Percentiles rank a stretch among this genome's conserved stretches.
phyloP scores from a whole-genome alignment of 192 early-diverging fungal species.

The Dimargaris cristalligena region DNA sequence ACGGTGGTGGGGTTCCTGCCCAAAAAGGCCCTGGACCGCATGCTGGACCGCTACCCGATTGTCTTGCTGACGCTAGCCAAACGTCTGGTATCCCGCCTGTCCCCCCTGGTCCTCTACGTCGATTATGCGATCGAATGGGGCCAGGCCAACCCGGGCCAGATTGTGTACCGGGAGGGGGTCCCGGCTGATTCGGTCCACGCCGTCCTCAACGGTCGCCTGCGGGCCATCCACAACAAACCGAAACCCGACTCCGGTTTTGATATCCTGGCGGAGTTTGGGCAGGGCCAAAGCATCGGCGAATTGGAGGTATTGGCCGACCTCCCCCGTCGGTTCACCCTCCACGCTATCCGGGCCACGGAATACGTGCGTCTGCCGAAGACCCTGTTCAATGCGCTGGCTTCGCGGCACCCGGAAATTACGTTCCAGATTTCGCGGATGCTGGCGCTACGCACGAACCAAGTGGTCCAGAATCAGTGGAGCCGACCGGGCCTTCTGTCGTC shows the following conservation, averaged over 20 bases:
- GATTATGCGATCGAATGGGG: slow-evolving; percentile 88
- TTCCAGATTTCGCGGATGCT: slow-evolving; percentile 82
- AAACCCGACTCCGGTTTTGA: slow-evolving; percentile 36
- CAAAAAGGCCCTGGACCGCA: slow-evolving; percentile 61
- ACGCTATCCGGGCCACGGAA: slow-evolving; percentile 96
- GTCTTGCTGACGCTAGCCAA: slow-evolving; percentile 76
- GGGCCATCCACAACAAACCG: slow-evolving; percentile 50
- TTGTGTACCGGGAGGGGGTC: slow-evolving; percentile 78
- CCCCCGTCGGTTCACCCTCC: slow-evolving; percentile 65
- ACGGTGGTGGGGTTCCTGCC: slow-evolving; percentile 78
- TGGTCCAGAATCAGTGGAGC: slow-evolving; percentile 24
- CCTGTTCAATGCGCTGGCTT: slow-evolving; percentile 80
- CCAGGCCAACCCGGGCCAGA: slow-evolving; percentile 82
- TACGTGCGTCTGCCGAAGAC: slow-evolving; percentile 89
- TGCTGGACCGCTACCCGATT: slow-evolving; percentile 71
- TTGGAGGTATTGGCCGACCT: slow-evolving; percentile 66
- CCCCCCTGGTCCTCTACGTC: slow-evolving; percentile 64
- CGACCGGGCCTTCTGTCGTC: slow-evolving; percentile 12
- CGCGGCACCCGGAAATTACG: slow-evolving; percentile 78
- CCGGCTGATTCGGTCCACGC: slow-evolving; percentile 79
- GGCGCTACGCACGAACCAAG: slow-evolving; percentile 46
- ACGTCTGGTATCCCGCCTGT: slow-evolving; percentile 60
- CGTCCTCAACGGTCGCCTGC: slow-evolving; percentile 82
- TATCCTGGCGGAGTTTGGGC: slow-evolving; percentile 83
- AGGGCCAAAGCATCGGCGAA: slow-evolving; percentile 91